Evolutionary conservation across 192 early-diverging fungal species (phyloP), one percentile per base, ranked within the genome.

Genomic region (Thamnidium elegans): DNA sequence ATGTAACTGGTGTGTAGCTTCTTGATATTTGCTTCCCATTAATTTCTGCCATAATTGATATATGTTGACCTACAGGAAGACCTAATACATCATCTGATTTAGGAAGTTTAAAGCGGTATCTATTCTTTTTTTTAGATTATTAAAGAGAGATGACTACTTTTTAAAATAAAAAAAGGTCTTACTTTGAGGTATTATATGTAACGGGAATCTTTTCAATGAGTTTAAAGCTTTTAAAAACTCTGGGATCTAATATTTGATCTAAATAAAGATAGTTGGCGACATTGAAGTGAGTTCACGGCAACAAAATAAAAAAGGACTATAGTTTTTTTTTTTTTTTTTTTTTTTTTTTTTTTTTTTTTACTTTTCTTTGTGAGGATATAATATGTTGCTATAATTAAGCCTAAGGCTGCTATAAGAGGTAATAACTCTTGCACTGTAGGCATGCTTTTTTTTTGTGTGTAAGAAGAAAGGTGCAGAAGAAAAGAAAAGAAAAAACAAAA

Each of bases 31-130:
- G 80, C 76, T 95, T 94, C 58, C 92, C 93, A 56, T 89, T 82
- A 58, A 96, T 84, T 30, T 86, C 80, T n/a, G 90, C 89, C 81
- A 88, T 89, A 51, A 97, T 68, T 48, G 91, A 89, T 68, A 97
- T 91, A 71, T 97, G 95, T 77, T 94, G 94, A 1, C 95, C 95
- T 62, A 91, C 92, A 34, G 95, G 95, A 46, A 97, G 78, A 20
- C 93, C 93, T 50, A 97, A 80, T 20, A 79, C 64, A 43, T 79
- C 79, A 39, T 89, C 82, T 45, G 81, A 67, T 26, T 74, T 43
- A 1, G 92, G 90, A 42, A 97, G 84, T 42, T 74, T 86, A 73
- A 97, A 93, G 39, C 91, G 90, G 76, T 96, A 96, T 68, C 88
- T 89, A 62, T 10, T 4, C 11, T 51, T 5, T 6, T 52, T 44